Percentiles rank a stretch among this genome's conserved stretches.
Conservation (phyloP, 768 basidiomycete species). For the Lentinula sp. region DNA sequence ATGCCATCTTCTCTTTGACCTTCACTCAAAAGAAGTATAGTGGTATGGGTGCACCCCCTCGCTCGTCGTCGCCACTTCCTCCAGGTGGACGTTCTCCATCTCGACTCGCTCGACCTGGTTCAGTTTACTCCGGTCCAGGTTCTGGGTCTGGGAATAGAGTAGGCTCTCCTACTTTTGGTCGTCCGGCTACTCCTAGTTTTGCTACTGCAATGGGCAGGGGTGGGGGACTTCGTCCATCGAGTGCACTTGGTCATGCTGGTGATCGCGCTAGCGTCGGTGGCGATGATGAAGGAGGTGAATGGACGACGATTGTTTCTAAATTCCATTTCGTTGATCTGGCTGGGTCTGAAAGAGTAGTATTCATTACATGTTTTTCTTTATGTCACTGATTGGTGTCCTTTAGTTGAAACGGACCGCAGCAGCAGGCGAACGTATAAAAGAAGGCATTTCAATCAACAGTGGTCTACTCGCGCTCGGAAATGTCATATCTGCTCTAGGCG, state of each 20-base stretch:
- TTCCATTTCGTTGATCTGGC: slow-evolving; percentile 99
- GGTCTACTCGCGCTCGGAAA: slow-evolving; percentile 95
- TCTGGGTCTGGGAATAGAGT: slow-evolving; percentile 41
- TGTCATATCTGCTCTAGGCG: slow-evolving; percentile 96
- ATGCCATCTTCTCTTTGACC: slow-evolving; percentile 97
- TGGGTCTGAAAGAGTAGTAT: slow-evolving; percentile 85
- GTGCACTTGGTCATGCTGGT: slow-evolving; percentile 68
- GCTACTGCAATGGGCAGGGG: slow-evolving; percentile 68
- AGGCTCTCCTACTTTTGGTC: slow-evolving; percentile 73
- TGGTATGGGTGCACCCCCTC: slow-evolving; percentile 63
- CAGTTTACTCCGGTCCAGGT: slow-evolving; percentile 48
- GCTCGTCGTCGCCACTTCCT: slow-evolving; percentile 74
- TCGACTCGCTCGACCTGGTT: slow-evolving; percentile 78
- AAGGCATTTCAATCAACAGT: slow-evolving; percentile 98
- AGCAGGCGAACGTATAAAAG: slow-evolving; percentile 93
- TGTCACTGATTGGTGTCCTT: neutral
- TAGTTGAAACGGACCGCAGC: slow-evolving; percentile 96
- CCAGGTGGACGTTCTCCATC: slow-evolving; percentile 70
- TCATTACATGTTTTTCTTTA: neutral
- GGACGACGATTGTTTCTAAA: slow-evolving; percentile 88
- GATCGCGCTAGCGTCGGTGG: slow-evolving; percentile 33
- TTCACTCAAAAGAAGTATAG: slow-evolving; percentile 85
- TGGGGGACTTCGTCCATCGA: slow-evolving; percentile 64
- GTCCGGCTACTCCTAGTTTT: slow-evolving; percentile 78
- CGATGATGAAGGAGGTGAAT: slow-evolving; percentile 72